Evolutionary conservation across 257 asterid genomes (phyloP), one percentile per base, ranked within the genome.

Genomic region (Lantana camara): DNA sequence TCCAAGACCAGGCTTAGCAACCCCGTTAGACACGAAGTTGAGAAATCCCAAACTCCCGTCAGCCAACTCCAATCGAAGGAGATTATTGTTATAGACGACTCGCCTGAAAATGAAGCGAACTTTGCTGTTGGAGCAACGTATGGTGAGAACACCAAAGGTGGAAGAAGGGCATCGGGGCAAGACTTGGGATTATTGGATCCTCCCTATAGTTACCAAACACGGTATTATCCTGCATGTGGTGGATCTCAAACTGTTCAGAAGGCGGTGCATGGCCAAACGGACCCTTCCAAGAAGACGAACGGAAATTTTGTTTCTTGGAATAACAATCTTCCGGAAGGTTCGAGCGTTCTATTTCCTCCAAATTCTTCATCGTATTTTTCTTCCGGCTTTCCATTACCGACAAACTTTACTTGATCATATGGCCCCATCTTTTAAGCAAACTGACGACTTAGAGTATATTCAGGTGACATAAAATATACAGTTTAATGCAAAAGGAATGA

Each of bases 41-140:
- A 56, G 63, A 73, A 67, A 55, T n/a, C 16, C 21, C 61, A 27
- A 32, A 66, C 56, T 60, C 74, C 77, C 21, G 30, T 15, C 49
- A 47, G 60, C 35, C 74, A 45, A 23, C 48, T 49, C 49, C 57
- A 57, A 9, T 37, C 19, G 41, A 71, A 67, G 64, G 84, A 82
- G 53, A 24, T 78, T 24, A 77, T 70, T 13, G 68, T 80, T 29
- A 75, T 80, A 34, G 73, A 80, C 53, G 89, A 70, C 74, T 51
- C 77, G 6, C 79, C 75, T 1, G 71, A 74, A 54, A 47, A 62
- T 35, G 78, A 68, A 66, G 34, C 35, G 41, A 27, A 52, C 46
- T 38, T 60, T 7, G 59, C 57, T 15, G 15, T 65, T 48, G 41
- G 17, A 32, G 51, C 46, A 54, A 64, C n/a, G n/a, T n/a, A n/a